A percentile compares a stretch with the other conserved stretches of the same genome.
These are phyloP conservation scores for Globisporangium echinulatum DNA, from an alignment of 352 stramenopile species.

Conservation along the genomic window DNA sequence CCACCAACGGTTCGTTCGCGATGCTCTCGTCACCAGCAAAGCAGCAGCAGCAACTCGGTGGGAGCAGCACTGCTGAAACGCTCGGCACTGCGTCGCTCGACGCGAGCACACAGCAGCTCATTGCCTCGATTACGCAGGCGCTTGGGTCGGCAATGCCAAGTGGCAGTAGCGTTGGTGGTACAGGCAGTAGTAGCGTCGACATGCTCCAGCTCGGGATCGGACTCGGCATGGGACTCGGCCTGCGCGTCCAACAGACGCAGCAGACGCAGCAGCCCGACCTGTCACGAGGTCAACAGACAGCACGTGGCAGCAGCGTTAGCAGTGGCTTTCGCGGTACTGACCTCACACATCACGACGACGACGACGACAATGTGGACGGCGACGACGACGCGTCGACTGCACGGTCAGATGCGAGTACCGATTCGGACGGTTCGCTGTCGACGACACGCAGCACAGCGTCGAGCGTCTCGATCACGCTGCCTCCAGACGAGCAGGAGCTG, in stretches of 20 bases:
- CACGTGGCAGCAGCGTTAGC: neutral
- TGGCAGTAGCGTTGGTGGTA: slow-evolving; percentile 12
- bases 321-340: neutral
- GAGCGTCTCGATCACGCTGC: slow-evolving; percentile 42
- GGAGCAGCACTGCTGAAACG: neutral
- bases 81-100: slow-evolving; percentile 17
- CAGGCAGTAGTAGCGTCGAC: slow-evolving; percentile 22
- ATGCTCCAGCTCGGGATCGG: slow-evolving; percentile 81
- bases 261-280: neutral
- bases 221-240: slow-evolving; percentile 86
- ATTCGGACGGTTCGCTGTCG: slow-evolving; percentile 19
- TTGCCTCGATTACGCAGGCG: slow-evolving; percentile 69
- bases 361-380: slow-evolving; percentile 17
- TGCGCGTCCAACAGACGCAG: slow-evolving; percentile 53
- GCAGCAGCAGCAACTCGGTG: slow-evolving; percentile 1
- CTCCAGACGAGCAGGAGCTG: slow-evolving; percentile 49
- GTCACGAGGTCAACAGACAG: no score
- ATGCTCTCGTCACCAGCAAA: slow-evolving; percentile 8
- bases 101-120: slow-evolving; percentile 55
- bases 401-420: slow-evolving; percentile 24
- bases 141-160: slow-evolving; percentile 42
- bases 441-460: slow-evolving; percentile 22
- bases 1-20: no score
- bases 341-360: slow-evolving; percentile 2
- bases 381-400: slow-evolving; percentile 16